These are phyloP conservation scores for Peribolospora baueri DNA, from an alignment of 768 basidiomycete species.

Conservation along the genomic window DNA sequence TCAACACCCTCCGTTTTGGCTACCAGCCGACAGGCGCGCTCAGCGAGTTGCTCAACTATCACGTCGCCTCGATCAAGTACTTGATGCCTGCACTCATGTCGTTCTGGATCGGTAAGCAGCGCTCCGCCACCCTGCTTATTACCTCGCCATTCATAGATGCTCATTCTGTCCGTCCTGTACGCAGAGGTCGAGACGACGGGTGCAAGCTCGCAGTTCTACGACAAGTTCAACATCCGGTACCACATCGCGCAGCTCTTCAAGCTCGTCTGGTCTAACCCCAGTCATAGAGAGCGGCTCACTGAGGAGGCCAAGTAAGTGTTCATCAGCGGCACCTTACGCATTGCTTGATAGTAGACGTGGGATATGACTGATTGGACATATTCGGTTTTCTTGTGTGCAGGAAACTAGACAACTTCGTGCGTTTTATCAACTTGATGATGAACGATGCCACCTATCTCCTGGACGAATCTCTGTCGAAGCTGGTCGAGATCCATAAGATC, in stretches of 20 bases:
- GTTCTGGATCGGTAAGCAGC: slow-evolving; percentile 64
- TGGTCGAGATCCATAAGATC: slow-evolving; percentile 66
- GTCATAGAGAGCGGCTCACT: slow-evolving; percentile 64
- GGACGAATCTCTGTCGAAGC: slow-evolving; percentile 77
- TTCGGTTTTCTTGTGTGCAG: slow-evolving; percentile 20
- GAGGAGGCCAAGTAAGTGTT: slow-evolving; percentile 45
- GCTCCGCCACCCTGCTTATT: neutral
- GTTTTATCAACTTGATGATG: slow-evolving; percentile 91
- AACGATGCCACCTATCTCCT: slow-evolving; percentile 96
- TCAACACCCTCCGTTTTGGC: slow-evolving; percentile 39
- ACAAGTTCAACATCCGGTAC: slow-evolving; percentile 40
- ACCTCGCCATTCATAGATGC: no score
- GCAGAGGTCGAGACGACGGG: slow-evolving; percentile 93
- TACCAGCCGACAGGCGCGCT: slow-evolving; percentile 47
- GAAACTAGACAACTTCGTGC: slow-evolving; percentile 75
- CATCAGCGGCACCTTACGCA: neutral
- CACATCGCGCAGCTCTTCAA: slow-evolving; percentile 61
- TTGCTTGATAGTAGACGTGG: neutral
- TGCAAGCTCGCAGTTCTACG: slow-evolving; percentile 93
- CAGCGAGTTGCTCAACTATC: slow-evolving; percentile 55
- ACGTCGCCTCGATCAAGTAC: slow-evolving; percentile 61
- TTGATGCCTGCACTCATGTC: slow-evolving; percentile 75
- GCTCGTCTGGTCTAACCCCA: slow-evolving; percentile 71
- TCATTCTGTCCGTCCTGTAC: neutral
- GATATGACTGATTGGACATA: neutral